phyloP scores from a whole-genome alignment of 176 grass and related monocot genomes.

The Rhynchospora pubera region DNA sequence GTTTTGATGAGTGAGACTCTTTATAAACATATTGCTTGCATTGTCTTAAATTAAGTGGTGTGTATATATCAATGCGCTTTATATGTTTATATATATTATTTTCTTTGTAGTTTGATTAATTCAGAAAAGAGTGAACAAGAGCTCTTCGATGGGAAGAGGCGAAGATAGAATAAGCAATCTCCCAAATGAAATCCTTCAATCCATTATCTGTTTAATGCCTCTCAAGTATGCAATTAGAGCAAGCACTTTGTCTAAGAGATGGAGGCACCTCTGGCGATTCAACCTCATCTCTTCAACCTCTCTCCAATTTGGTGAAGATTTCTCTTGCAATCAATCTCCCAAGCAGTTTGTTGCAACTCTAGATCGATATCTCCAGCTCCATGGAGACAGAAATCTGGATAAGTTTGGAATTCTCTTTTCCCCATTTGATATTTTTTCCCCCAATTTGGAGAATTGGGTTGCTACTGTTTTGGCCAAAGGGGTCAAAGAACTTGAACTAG shows the following conservation, averaged over 20 bases:
- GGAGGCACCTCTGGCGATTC: conserved; percentile 22
- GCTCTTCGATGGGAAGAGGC: not conserved
- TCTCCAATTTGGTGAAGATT: conserved; percentile 37
- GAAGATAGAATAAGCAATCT: conserved; percentile 40
- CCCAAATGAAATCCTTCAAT: conserved; percentile 47
- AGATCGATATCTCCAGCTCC: conserved; percentile 22
- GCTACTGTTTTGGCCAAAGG: conserved; percentile 18
- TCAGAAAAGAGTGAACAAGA: not conserved
- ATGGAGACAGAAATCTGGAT: conserved; percentile 25
- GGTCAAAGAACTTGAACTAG: conserved; percentile 30
- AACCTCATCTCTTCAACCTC: conserved; percentile 22
- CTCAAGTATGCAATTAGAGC: conserved; percentile 36
- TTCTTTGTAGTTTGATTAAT: not conserved
- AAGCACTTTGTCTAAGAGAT: conserved; percentile 35
- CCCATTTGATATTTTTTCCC: conserved; percentile 9
- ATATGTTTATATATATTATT: no score
- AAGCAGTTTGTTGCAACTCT: conserved; percentile 15
- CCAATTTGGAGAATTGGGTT: conserved; percentile 27
- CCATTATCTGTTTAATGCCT: conserved; percentile 28
- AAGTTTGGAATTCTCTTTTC: conserved; percentile 27
- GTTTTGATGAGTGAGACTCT: no score
- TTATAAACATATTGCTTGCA: no score
- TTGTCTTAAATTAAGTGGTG: no score
- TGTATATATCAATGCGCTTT: no score
- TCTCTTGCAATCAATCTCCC: conserved; percentile 30